Base-by-base conservation (phyloP, 257 asterid species). In the Nicotiana otophora region DNA sequence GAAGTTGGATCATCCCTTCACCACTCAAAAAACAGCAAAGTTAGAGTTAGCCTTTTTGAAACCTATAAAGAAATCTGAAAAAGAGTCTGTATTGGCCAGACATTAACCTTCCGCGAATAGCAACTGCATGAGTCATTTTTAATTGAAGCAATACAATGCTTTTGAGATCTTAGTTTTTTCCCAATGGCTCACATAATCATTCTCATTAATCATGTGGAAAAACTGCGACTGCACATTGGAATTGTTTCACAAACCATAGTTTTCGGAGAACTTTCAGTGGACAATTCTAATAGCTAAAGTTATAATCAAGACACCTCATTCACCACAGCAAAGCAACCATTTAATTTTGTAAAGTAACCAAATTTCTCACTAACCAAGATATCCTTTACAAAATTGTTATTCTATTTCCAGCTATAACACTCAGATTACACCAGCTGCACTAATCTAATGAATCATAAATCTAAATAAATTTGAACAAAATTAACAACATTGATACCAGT, bases 341-440 rank as follows among this genome's bases (percentile, higher is more conserved):
- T 61, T 34, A 64, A 83, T 30, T 33, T 34, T n/a, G 54, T 46
- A 34, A 65, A 64, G 82, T 31, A 23, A 61, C 19, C 33, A 7
- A 77, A 28, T 76, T 61, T 77, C 19, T 65, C 51, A 48, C 54
- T 51, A 33, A 81, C 54, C 78, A 81, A 51, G 48, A 66, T 57
- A 66, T 48, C n/a, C 0, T 81, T 66, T 81, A 66, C 83, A 81
- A 33, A 48, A 17, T 64, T 4, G 31, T 48, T n/a, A 81, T 28
- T 23, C 74, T 8, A 51, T 51, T 48, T 66, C 67, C 78, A 66
- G 66, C 19, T 51, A 51, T 33, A 81, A 34, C 61, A 34, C 65
- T 42, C 34, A 60, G 11, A 67, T 63, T 80, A 80, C 83, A 65
- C 83, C 26, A 65, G 65, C 66, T 48, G 9, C 42, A 63, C 83